phyloP scores from a whole-genome alignment of 176 grass and related monocot species.

The Carex littledalei region DNA sequence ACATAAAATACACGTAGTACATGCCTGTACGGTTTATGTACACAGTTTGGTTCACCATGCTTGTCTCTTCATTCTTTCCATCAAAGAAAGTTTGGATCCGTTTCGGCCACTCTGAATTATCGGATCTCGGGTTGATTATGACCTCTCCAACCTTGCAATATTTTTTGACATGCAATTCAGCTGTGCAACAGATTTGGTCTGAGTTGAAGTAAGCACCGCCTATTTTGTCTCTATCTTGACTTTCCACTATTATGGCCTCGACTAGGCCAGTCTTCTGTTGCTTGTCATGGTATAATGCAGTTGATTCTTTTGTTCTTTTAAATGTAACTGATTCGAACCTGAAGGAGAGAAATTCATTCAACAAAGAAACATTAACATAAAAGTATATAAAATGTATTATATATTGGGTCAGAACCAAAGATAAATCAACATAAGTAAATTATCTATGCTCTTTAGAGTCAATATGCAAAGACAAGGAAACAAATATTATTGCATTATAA shows the following conservation, averaged over 20 bases:
- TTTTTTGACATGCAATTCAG: constrained; percentile 53
- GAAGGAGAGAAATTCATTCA: constrained; percentile 17
- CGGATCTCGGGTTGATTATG: constrained; percentile 80
- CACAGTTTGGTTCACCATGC: constrained; percentile 51
- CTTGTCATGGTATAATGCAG: constrained; percentile 55
- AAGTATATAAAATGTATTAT: not conserved
- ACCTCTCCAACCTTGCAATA: constrained; percentile 79
- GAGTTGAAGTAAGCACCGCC: constrained; percentile 81
- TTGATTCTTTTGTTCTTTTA: constrained; percentile 59
- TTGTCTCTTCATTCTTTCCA: constrained; percentile 54
- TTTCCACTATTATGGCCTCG: constrained; percentile 93
- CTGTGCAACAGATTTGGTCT: constrained; percentile 86
- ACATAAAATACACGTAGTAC: constrained; percentile 99
- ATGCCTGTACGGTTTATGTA: constrained; percentile 84
- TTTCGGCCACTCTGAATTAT: constrained; percentile 74
- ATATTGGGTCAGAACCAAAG: not conserved
- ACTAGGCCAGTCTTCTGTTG: constrained; percentile 90
- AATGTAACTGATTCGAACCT: constrained; percentile 91
- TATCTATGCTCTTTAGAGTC: no score
- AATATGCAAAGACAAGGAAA: not conserved
- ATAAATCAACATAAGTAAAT: no score
- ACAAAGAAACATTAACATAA: constrained; percentile 14
- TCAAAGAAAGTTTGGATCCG: constrained; percentile 95
- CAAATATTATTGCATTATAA: not conserved
- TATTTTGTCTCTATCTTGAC: constrained; percentile 91